Percentiles rank a stretch among this genome's conserved stretches.
phyloP scores from a whole-genome alignment of 108 stramenopile genomes.

The Nitzschia sp. region DNA sequence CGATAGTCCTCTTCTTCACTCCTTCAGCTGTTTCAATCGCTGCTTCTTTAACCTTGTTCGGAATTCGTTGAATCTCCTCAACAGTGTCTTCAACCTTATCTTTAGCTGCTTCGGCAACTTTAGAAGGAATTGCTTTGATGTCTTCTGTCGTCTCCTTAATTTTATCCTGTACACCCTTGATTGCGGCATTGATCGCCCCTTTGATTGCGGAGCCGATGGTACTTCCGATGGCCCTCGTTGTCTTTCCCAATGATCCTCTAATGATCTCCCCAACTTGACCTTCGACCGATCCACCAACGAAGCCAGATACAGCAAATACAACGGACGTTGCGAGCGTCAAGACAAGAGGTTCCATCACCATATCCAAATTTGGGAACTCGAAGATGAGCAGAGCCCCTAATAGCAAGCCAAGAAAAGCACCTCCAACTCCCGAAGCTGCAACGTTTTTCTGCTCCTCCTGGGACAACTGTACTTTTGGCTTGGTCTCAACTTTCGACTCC shows the following conservation, averaged over 20 bases:
- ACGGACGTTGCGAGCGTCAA: slow-evolving; percentile 46
- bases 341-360: slow-evolving; percentile 26
- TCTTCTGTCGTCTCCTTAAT: slow-evolving; percentile 58
- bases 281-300: slow-evolving; percentile 36
- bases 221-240: slow-evolving; percentile 16
- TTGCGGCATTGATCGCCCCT: slow-evolving; percentile 31
- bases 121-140: slow-evolving; percentile 53
- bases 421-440: slow-evolving; percentile 26
- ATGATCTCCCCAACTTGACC: slow-evolving; percentile 37
- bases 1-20: slow-evolving; percentile 16
- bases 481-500: not conserved
- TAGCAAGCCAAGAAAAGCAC: slow-evolving; percentile 18
- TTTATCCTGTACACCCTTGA: slow-evolving; percentile 38
- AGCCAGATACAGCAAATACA: slow-evolving; percentile 35
- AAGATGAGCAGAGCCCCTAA: slow-evolving; percentile 10
- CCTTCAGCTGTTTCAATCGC: slow-evolving; percentile 8
- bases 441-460: slow-evolving; percentile 20
- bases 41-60: slow-evolving; percentile 30
- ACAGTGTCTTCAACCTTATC: slow-evolving; percentile 52
- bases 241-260: slow-evolving; percentile 45
- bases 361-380: slow-evolving; percentile 23
- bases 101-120: slow-evolving; percentile 41
- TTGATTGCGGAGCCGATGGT: slow-evolving; percentile 18
- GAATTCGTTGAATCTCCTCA: slow-evolving; percentile 56
- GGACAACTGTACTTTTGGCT: slow-evolving; percentile 7